These are phyloP conservation scores for Leccinum broughii DNA, from an alignment of 768 basidiomycete genomes.

Conservation along the genomic window DNA sequence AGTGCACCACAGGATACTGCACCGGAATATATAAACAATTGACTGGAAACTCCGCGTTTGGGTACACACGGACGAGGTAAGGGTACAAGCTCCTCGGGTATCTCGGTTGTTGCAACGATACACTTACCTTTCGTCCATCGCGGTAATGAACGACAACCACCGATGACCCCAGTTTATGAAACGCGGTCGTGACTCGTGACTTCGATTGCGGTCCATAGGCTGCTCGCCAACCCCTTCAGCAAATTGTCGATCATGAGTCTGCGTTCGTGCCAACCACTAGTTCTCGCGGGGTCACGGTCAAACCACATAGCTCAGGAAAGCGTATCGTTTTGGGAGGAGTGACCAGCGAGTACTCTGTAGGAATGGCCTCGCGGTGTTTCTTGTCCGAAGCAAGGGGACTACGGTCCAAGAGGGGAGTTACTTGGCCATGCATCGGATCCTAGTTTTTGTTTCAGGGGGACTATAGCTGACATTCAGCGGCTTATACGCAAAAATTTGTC, in stretches of 20 bases:
- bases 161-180: slow-evolving; percentile 68
- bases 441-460: slow-evolving; percentile 1
- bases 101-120: slow-evolving; percentile 71
- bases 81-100: neutral
- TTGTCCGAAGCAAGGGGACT: slow-evolving; percentile 50
- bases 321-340: slow-evolving; percentile 39
- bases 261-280: slow-evolving; percentile 57
- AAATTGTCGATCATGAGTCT: slow-evolving; percentile 39
- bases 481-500: neutral
- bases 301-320: slow-evolving; percentile 55
- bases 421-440: neutral
- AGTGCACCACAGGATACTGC: neutral
- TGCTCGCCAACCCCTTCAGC: slow-evolving; percentile 51
- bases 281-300: slow-evolving; percentile 57
- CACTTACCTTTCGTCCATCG: slow-evolving; percentile 41
- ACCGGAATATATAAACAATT: slow-evolving; percentile 8
- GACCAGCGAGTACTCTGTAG: slow-evolving; percentile 59
- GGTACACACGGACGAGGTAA: slow-evolving; percentile 6
- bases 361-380: slow-evolving; percentile 51
- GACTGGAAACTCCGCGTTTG: slow-evolving; percentile 3
- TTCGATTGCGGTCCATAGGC: slow-evolving; percentile 61
- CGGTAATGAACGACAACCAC: neutral
- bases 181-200: slow-evolving; percentile 76
- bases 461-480: neutral
- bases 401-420: slow-evolving; percentile 43